Evolutionary conservation across 768 basidiomycete genomes (phyloP).

Genomic region (Suillus hirtellus): DNA sequence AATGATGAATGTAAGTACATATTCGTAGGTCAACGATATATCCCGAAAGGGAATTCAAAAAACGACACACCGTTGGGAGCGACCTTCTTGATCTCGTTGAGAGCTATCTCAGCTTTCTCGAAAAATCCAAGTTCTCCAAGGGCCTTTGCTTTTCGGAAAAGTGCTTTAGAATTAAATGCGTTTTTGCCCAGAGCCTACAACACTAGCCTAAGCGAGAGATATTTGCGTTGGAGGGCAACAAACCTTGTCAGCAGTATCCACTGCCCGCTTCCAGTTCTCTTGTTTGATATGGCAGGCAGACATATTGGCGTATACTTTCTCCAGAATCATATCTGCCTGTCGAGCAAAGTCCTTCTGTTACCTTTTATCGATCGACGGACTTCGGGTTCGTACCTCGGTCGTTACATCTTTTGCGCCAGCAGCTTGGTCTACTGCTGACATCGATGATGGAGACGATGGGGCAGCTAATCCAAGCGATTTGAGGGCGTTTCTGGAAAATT

Average conservation of each 20-base stretch:
- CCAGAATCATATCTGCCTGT: conserved; percentile 72
- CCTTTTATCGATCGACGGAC: not conserved
- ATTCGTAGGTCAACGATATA: not conserved
- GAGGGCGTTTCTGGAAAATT: conserved; percentile 48
- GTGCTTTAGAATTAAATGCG: conserved; percentile 72
- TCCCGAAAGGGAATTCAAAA: not conserved
- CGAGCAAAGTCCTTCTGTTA: not conserved
- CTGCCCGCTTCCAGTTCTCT: conserved; percentile 74
- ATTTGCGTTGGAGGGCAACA: not conserved
- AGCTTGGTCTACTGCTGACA: conserved; percentile 30
- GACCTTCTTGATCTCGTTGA: conserved; percentile 65
- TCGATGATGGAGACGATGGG: conserved; percentile 7
- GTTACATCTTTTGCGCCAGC: conserved; percentile 48
- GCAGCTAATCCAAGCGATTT: conserved; percentile 47
- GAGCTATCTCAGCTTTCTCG: conserved; percentile 67
- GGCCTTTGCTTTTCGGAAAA: conserved; percentile 81
- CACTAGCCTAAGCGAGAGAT: conserved; percentile 3
- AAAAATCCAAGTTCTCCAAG: conserved; percentile 74
- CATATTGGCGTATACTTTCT: conserved; percentile 86
- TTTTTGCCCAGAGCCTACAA: conserved; percentile 72
- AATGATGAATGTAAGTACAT: not conserved
- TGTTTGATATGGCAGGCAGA: conserved; percentile 81
- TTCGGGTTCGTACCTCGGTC: conserved; percentile 54
- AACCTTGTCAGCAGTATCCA: conserved; percentile 83
- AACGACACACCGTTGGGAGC: conserved; percentile 53